phyloP scores from a whole-genome alignment of 2,329 filamentous ascomycete genomes.

The Mycosphaerella sp. region DNA sequence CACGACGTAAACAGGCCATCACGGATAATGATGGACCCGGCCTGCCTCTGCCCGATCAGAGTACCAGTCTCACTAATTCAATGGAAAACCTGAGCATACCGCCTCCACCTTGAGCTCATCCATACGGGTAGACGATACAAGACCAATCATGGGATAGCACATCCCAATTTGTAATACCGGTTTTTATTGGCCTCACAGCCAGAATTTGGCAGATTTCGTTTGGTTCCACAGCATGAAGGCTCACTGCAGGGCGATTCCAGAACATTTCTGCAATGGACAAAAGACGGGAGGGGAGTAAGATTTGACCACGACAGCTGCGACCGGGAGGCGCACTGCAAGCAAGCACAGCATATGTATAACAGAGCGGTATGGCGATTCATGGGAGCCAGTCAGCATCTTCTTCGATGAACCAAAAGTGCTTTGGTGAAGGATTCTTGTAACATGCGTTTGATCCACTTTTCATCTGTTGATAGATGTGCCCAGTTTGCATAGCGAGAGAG shows the following conservation, averaged over 20 bases:
- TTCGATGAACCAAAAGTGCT: constrained; percentile 2
- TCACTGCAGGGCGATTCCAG: constrained; percentile 16
- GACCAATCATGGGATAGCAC: neutral
- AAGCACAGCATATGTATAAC: constrained; percentile 21
- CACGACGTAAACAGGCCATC: constrained; percentile 23
- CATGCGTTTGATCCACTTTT: neutral
- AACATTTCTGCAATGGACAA: constrained; percentile 13
- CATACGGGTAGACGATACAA: neutral
- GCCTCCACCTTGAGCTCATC: constrained; percentile 10
- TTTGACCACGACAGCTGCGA: constrained; percentile 9
- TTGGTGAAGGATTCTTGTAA: neutral
- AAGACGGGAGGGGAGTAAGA: constrained; percentile 4
- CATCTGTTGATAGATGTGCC: neutral
- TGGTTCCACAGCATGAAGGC: constrained; percentile 13
- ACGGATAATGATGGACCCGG: constrained; percentile 28
- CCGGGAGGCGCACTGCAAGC: constrained; percentile 9
- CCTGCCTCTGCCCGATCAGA: constrained; percentile 11
- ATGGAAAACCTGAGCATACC: constrained; percentile 17
- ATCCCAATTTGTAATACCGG: constrained; percentile 5
- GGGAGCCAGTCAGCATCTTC: constrained; percentile 3
- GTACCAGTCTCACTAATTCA: constrained; percentile 14
- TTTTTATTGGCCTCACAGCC: neutral
- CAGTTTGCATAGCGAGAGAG: constrained; percentile 4
- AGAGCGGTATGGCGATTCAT: constrained; percentile 11
- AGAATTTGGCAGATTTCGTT: constrained; percentile 5